phyloP scores from a whole-genome alignment of 768 basidiomycete species.

The Leccinum boreale region DNA sequence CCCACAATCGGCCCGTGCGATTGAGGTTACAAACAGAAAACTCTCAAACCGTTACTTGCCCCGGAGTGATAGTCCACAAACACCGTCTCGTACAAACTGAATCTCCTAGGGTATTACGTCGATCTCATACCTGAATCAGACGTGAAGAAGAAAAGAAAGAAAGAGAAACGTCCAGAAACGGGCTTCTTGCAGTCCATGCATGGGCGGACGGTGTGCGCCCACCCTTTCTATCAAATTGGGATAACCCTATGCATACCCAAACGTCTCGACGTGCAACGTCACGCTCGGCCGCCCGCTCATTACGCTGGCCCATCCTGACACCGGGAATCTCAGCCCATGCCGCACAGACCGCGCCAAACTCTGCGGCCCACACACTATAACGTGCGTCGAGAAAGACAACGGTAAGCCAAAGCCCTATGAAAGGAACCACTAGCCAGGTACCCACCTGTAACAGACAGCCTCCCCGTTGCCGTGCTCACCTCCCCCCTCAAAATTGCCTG shows the following conservation, averaged over 20 bases:
- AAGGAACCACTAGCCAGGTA: background rate
- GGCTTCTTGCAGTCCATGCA: background rate
- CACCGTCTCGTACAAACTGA: background rate
- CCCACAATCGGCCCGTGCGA: too few relatives aligned
- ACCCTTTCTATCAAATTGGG: background rate
- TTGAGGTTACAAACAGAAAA: too few relatives aligned
- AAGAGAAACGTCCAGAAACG: background rate
- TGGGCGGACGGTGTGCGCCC: background rate
- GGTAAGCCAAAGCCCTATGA: background rate
- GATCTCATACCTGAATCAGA: background rate
- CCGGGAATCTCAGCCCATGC: conserved; percentile 36
- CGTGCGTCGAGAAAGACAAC: background rate
- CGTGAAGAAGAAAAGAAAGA: background rate
- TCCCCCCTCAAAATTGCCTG: conserved; percentile 35
- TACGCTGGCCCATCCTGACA: conserved; percentile 25
- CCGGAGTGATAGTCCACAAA: background rate
- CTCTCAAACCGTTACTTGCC: too few relatives aligned
- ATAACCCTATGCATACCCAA: conserved; percentile 36
- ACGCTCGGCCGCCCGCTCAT: conserved; percentile 39
- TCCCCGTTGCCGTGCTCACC: conserved; percentile 32
- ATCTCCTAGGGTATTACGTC: background rate
- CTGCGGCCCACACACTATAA: conserved; percentile 48
- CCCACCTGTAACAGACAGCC: conserved; percentile 49
- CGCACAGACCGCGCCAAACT: conserved; percentile 39
- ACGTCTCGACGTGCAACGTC: conserved; percentile 37